phyloP scores from a whole-genome alignment of 2,329 filamentous ascomycete genomes.

The Acrodontium crateriforme region DNA sequence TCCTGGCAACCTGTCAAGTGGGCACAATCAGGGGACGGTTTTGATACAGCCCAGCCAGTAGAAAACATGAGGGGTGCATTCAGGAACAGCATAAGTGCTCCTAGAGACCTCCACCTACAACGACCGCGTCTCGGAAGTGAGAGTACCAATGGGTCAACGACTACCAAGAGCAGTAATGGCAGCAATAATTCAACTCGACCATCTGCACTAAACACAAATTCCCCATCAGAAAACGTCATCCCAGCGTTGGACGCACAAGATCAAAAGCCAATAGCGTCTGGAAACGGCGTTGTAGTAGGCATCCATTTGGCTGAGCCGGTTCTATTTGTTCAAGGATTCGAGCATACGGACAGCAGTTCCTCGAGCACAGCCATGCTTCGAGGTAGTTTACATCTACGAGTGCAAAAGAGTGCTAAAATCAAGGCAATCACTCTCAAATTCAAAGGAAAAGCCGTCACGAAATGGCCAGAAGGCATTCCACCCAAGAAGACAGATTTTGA shows the following conservation, averaged over 20 bases:
- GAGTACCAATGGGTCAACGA: constrained; percentile 22
- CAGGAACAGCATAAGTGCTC: constrained; percentile 27
- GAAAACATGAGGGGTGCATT: constrained; percentile 27
- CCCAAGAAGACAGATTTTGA: constrained; percentile 70
- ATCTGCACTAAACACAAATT: background rate
- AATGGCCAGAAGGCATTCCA: constrained; percentile 93
- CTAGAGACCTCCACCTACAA: constrained; percentile 24
- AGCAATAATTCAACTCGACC: constrained; percentile 5
- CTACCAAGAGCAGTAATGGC: constrained; percentile 5
- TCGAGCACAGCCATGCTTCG: constrained; percentile 69
- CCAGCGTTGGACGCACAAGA: constrained; percentile 23
- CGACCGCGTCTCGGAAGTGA: constrained; percentile 29
- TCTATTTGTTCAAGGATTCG: constrained; percentile 65
- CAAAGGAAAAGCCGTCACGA: constrained; percentile 69
- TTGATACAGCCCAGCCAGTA: constrained; percentile 4
- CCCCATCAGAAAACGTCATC: constrained; percentile 12
- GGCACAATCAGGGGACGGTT: constrained; percentile 9
- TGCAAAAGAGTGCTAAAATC: constrained; percentile 84
- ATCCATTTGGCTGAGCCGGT: constrained; percentile 69
- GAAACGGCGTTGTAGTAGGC: constrained; percentile 60
- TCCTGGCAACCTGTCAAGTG: constrained; percentile 19
- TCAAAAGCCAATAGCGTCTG: constrained; percentile 62
- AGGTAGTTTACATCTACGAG: constrained; percentile 65
- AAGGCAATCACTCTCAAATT: constrained; percentile 84
- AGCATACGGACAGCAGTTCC: constrained; percentile 50